These are phyloP conservation scores for Salinomyces thailandicus DNA, from an alignment of 2,329 filamentous ascomycete genomes.

Conservation along the genomic window DNA sequence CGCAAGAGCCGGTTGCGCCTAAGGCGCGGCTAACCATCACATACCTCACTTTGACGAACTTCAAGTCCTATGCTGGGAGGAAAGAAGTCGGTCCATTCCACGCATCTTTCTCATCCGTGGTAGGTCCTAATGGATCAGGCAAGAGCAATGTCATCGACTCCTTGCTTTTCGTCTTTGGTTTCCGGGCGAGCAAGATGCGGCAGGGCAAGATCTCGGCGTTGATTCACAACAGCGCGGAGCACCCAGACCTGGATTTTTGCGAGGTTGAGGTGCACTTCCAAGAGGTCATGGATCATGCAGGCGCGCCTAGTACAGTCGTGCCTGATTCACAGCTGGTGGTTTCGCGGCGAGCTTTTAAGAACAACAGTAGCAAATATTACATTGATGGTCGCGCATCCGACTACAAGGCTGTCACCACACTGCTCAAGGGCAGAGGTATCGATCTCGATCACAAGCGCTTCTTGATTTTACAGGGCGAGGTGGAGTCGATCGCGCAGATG, in stretches of 20 bases:
- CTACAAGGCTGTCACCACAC: conserved; percentile 80
- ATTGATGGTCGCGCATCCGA: conserved; percentile 84
- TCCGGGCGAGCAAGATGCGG: conserved; percentile 97
- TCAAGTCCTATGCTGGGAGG: conserved; percentile 95
- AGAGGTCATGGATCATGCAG: conserved; percentile 80
- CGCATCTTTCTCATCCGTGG: conserved; percentile 91
- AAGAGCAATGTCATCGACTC: conserved; percentile 99
- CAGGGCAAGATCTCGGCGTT: conserved; percentile 96
- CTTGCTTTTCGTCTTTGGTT: conserved; percentile 95
- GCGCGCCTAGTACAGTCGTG: conserved; percentile 63
- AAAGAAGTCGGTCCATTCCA: conserved; percentile 97
- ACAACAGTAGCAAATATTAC: conserved; percentile 97
- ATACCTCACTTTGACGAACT: conserved; percentile 85
- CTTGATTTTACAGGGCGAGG: conserved; percentile 91
- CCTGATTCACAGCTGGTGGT: conserved; percentile 78
- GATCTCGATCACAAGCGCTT: conserved; percentile 98
- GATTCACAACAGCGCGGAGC: conserved; percentile 89
- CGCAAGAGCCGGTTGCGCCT: conserved; percentile 64
- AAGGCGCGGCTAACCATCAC: conserved; percentile 87
- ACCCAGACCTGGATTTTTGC: conserved; percentile 76
- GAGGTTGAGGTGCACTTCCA: conserved; percentile 96
- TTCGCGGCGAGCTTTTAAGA: conserved; percentile 88
- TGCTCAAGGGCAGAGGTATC: conserved; percentile 78
- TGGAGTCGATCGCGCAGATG: conserved; percentile 98
- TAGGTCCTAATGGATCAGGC: conserved; percentile 93